A percentile compares a stretch with the other conserved stretches of the same genome.
Evolutionary conservation across 306 rosid genomes (phyloP).

Genomic region (Medicago truncatula): MtrunA17r5.0-ANR NC_053049.1:23778501-23779000

Average conservation of each 20-base stretch:
- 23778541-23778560: too few relatives aligned
- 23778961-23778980: constrained; percentile 74
- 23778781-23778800: constrained; percentile 72
- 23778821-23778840: constrained; percentile 26
- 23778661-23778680: constrained; percentile 74
- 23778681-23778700: constrained; percentile 99
- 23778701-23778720: constrained; percentile 91
- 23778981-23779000: constrained; percentile 44
- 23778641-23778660: constrained; percentile 25
- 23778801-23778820: constrained; percentile 9
- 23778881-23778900: constrained; percentile 80
- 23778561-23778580: too few relatives aligned
- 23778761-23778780: constrained; percentile 79
- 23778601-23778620: too few relatives aligned
- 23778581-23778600: too few relatives aligned
- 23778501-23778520: too few relatives aligned
- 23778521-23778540: too few relatives aligned
- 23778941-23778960: constrained; percentile 94
- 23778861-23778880: background rate
- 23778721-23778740: constrained; percentile 81
- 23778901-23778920: constrained; percentile 76
- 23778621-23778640: constrained; percentile 17
- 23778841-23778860: background rate
- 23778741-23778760: constrained; percentile 84
- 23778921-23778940: constrained; percentile 90